phyloP scores from a whole-genome alignment of 257 asterid genomes.

The Nicotiana tomentosiformis region DNA sequence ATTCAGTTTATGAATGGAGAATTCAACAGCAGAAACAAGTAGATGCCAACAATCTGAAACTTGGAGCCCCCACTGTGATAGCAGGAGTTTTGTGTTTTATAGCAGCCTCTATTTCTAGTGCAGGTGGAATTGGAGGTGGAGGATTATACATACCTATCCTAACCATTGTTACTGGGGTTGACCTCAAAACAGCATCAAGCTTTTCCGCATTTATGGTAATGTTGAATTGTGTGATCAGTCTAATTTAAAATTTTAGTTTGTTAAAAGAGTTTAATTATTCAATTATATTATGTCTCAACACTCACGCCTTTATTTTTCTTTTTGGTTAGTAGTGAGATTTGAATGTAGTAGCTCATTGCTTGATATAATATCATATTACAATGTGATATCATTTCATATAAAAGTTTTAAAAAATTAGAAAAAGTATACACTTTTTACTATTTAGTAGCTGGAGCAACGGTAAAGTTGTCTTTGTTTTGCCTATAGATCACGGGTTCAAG shows the following conservation, averaged over 20 bases:
- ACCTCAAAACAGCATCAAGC: conserved; percentile 61
- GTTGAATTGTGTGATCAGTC: neutral
- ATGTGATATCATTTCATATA: too few relatives aligned
- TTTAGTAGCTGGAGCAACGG: too few relatives aligned
- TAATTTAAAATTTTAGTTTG: neutral
- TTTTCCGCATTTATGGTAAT: conserved; percentile 74
- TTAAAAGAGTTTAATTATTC: neutral
- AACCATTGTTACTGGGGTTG: conserved; percentile 52
- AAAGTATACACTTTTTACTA: too few relatives aligned
- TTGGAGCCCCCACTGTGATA: conserved; percentile 19
- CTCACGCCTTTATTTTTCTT: too few relatives aligned
- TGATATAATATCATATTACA: too few relatives aligned
- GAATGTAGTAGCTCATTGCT: too few relatives aligned
- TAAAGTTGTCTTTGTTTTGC: too few relatives aligned
- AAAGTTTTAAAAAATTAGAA: too few relatives aligned
- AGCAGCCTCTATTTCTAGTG: conserved; percentile 74
- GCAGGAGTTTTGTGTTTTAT: conserved; percentile 47
- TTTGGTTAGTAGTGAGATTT: too few relatives aligned
- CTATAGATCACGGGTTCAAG: too few relatives aligned
- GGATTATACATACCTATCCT: conserved; percentile 73
- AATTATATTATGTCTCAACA: neutral
- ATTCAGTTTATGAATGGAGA: conserved; percentile 28
- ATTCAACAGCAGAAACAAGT: neutral
- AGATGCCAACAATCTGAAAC: conserved; percentile 8
- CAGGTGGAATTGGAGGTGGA: conserved; percentile 90